Conservation (phyloP, 163 green algal species). For the Prototheca stagnorum region DNA sequence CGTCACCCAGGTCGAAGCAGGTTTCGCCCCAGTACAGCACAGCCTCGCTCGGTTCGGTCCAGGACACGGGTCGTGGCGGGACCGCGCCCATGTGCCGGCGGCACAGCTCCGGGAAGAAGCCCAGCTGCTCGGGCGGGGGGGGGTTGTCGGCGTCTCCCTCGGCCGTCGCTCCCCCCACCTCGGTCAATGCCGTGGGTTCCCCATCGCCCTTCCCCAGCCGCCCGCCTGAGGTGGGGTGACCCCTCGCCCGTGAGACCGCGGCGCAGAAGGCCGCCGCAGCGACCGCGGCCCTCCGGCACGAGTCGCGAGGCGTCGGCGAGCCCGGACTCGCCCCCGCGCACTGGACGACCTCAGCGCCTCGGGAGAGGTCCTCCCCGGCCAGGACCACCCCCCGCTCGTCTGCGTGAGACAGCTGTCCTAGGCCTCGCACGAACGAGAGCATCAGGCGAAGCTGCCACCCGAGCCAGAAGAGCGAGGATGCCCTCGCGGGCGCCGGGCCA, state of each 20-base stretch:
- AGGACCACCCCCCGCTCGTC: too few species aligned
- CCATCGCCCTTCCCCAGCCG: neutral
- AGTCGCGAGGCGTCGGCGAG: neutral
- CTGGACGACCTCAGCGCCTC: too few species aligned
- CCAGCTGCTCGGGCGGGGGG: neutral
- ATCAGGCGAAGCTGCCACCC: too few species aligned
- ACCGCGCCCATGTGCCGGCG: conserved; percentile 1
- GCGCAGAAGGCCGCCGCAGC: neutral
- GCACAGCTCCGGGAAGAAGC: neutral
- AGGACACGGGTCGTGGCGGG: neutral
- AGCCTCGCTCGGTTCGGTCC: neutral
- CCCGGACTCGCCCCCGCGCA: too few species aligned
- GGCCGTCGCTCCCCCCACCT: neutral
- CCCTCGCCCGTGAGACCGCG: neutral
- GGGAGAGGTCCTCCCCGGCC: too few species aligned
- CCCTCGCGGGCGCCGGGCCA: too few species aligned
- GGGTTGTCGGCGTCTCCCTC: neutral
- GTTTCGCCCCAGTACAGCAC: conserved; percentile 10
- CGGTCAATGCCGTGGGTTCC: neutral
- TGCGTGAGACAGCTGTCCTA: too few species aligned
- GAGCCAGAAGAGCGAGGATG: too few species aligned
- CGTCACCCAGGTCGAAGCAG: conserved; percentile 10
- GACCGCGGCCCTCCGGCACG: too few species aligned
- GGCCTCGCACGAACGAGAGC: too few species aligned
- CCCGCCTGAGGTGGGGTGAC: neutral